Base-by-base conservation (phyloP, 352 stramenopile genomes). In the Salisapilia sapeloensis region DNA sequence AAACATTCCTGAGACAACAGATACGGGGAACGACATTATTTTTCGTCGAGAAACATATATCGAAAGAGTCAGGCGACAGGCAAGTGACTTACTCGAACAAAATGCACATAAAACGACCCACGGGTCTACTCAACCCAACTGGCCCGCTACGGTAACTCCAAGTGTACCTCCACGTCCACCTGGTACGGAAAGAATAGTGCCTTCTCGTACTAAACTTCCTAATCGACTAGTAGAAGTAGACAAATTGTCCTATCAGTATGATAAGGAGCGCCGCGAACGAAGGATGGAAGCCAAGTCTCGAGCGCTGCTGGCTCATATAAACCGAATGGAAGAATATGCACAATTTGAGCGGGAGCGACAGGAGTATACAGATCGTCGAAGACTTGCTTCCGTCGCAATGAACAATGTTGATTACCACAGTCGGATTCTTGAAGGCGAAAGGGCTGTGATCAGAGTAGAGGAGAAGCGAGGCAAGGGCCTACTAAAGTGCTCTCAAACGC, bases 11-110 rank as follows among this genome's bases (percentile, higher is more conserved):
- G 29, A 48, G 1, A 33, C 35, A n/a, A 27, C 6, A 18, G 39
- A 30, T 39, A 44, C 35, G 2, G 10, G n/a, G 9, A 44, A 74
- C 24, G 55, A 66, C 17, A 42, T 53, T 12, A 44, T 71, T 19
- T 54, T 54, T 9, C 48, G 60, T 13, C 60, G 71, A 14, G 49
- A 74, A n/a, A 56, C 38, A 14, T 78, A 71, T 28, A 23, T 70
- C 7, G 52, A 57, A 20, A 56, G 53, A 21, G 57, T 72, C 21
- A 52, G 50, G 21, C 25, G 52, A 14, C 55, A 72, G 24, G 52
- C 56, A 6, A 47, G 48, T 22, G 42, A 50, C 15, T 29, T 64
- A 8, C 38, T 54, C 7, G 38, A 57, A n/a, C 24, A 28, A 12
- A 10, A 28, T 28, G 24, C 24, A 13, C 24, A 28, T 12, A 12